Percentiles rank a stretch among this genome's conserved stretches.
Evolutionary conservation across 495 filamentous ascomycete genomes (phyloP).

Genomic region (Chaetomium cochliodes): DNA sequence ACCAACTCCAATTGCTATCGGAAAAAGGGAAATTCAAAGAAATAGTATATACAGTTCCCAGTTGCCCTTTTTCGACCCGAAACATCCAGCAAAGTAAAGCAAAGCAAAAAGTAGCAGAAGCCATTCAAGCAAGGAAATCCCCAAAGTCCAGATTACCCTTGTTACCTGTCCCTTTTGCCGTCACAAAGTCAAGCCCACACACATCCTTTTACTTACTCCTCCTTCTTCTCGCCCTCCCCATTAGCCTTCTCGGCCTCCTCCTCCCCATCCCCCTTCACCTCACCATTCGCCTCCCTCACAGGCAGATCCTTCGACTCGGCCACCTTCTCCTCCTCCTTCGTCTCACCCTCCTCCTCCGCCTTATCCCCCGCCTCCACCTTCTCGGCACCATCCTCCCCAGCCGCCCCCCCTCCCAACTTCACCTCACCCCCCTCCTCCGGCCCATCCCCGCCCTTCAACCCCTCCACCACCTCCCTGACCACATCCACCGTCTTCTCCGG

Average conservation of each 20-base stretch:
- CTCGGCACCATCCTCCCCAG: slow-evolving; percentile 53
- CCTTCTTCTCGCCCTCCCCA: slow-evolving; percentile 5
- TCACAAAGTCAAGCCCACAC: neutral
- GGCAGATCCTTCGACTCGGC: neutral
- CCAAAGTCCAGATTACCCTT: neutral
- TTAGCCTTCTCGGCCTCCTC: slow-evolving; percentile 1
- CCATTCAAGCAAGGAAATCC: neutral
- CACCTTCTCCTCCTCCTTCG: slow-evolving; percentile 20
- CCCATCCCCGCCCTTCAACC: slow-evolving; percentile 34
- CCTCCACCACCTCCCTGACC: slow-evolving; percentile 52
- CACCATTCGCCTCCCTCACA: neutral
- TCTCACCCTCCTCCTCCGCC: slow-evolving; percentile 47
- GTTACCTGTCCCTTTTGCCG: neutral
- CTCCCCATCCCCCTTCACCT: slow-evolving; percentile 25
- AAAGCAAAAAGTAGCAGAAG: no score
- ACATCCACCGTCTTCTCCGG: slow-evolving; percentile 58
- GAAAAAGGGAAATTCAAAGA: neutral
- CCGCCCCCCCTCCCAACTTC: slow-evolving; percentile 25
- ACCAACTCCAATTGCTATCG: slow-evolving; percentile 4
- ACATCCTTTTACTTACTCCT: neutral
- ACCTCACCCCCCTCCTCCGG: slow-evolving; percentile 52
- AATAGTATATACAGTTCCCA: neutral
- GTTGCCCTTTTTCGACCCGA: neutral
- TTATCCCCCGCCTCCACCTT: slow-evolving; percentile 56
- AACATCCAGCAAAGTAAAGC: neutral